Conservation (phyloP, 2,329 filamentous ascomycete genomes). For the Pseudopithomyces chartarum region DNA sequence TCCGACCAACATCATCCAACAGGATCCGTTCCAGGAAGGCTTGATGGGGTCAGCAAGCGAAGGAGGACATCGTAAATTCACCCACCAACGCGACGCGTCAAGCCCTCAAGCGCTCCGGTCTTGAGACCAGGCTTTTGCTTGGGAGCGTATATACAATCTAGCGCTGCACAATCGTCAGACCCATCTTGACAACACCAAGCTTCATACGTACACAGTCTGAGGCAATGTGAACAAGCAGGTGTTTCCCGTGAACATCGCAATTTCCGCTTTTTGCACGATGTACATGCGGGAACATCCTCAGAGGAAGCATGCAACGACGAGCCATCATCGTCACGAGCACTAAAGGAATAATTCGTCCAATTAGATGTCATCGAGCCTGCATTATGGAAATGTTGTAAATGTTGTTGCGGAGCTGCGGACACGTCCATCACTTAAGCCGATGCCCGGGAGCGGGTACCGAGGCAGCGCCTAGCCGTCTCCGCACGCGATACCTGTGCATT, state of each 20-base stretch:
- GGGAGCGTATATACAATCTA: constrained; percentile 36
- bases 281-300: constrained; percentile 38
- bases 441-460: constrained; percentile 14
- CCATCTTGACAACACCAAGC: not conserved
- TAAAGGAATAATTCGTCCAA: constrained; percentile 41
- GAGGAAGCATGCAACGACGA: constrained; percentile 20
- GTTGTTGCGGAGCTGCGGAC: constrained; percentile 19
- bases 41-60: constrained; percentile 15
- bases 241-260: constrained; percentile 37
- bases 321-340: constrained; percentile 28
- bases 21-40: constrained; percentile 38
- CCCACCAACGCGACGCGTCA: constrained; percentile 40
- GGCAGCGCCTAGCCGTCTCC: not conserved
- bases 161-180: constrained; percentile 25
- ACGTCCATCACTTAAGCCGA: constrained; percentile 28
- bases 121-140: constrained; percentile 43
- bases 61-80: not conserved
- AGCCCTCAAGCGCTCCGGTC: constrained; percentile 38
- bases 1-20: constrained; percentile 31
- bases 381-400: not conserved
- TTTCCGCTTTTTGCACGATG: constrained; percentile 40
- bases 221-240: constrained; percentile 39
- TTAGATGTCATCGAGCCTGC: constrained; percentile 32
- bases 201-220: constrained; percentile 33
- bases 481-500: not conserved